Base-by-base conservation (phyloP, 352 stramenopile species). In the Blastocystis sp. region DNA sequence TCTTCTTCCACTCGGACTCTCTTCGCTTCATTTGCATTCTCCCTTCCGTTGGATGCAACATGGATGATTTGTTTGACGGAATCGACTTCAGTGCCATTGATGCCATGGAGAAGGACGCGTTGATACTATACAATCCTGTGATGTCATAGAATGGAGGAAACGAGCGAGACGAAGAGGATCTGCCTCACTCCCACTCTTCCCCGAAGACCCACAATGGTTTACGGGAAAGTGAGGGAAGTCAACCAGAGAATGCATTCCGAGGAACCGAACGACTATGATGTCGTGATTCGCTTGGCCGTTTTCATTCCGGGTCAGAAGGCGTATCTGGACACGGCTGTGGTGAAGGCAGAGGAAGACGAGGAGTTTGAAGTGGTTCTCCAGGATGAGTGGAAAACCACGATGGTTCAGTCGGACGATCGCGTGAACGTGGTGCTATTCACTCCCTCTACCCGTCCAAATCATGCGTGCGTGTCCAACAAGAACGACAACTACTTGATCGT, bases 401-500 rank as follows among this genome's bases (percentile, higher is more conserved):
- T 84, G 40, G 57, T 84, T 0, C 57, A 68, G n/a, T 6, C 57
- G 11, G 9, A 54, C n/a, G 61, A 84, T 69, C n/a, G 21, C n/a
- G 74, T 84, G 17, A 84, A 45, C 34, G n/a, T 84, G 1, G 40
- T 84, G 9, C 14, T 84, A 2, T 68, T 84, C 2, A 57, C 74
- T 34, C n/a, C 28, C 0, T 28, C 28, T 52, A 34, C 74, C 11
- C 2, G 28, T 45, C 57, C 74, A 6, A 21, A 40, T 59, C 34
- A 28, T 42, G 54, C 48, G 4, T 38, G 52, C 19, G 60, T 84
- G 2, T 70, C 74, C 10, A 42, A 57, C 19, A 69, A 52, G 14
- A 84, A 21, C 11, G 28, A 62, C 48, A 84, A 69, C 54, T 84
- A 61, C 48, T 38, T 84, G 19, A 69, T 84, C 61, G 52, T 84